Base-by-base conservation (phyloP, 257 asterid species). In the Linderniella brevidens region DNA sequence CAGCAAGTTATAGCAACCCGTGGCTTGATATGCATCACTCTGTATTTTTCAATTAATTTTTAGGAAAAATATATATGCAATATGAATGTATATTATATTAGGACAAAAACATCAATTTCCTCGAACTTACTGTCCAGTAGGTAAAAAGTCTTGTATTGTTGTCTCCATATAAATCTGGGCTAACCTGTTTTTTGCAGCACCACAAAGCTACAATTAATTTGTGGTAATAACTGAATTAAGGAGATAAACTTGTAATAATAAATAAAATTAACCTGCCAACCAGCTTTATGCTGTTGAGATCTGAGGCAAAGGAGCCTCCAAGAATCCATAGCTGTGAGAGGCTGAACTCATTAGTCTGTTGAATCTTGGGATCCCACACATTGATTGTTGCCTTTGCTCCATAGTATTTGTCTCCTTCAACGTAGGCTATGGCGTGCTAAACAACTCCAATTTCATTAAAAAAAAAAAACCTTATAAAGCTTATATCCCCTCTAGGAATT, bases 21-120 rank as follows among this genome's bases (percentile, higher is more conserved):
- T 46, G 51, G 51, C 51, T 46, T 46, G 51, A 17, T 46, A 46
- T 35, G 51, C 51, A 46, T 46, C 51, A 11, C 35, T 46, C 51
- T 46, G 51, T 8, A 44, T 17, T 9, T 11, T 25, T 25, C 32
- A 25, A 25, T 25, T 25, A 25, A 25, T 25, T 25, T 25, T 25
- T 25, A 25, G 3, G 32, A 25, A 2, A 25, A 2, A 25, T 3
- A 25, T 25, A 25, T 25, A 25, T 25, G 32, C n/a, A 25, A 25
- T 25, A 25, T 25, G 32, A n/a, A n/a, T 25, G 6, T 25, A 25
- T 25, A 25, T 25, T 25, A 25, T n/a, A n/a, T n/a, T n/a, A 25
- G 32, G 32, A 25, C 32, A 25, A 25, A 25, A 25, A 25, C 3
- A 25, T 25, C 32, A 25, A 25, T 17, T 17, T 8, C 14, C 18